phyloP scores from a whole-genome alignment of 31 red algal genomes.

The Endocladia muricata region DNA sequence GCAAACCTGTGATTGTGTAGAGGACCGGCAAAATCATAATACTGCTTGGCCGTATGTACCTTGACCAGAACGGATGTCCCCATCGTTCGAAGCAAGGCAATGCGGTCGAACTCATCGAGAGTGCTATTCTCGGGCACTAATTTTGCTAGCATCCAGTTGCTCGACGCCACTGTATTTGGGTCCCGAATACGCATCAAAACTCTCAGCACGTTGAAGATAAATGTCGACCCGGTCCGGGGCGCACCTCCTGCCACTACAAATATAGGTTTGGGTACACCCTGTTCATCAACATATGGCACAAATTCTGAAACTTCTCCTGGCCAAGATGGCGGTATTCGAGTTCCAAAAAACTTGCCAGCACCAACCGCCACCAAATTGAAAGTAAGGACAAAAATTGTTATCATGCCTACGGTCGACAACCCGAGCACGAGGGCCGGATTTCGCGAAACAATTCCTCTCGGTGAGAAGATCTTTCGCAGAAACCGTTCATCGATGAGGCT shows the following conservation, averaged over 20 bases:
- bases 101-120: conserved; percentile 14
- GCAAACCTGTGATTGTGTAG: conserved; percentile 24
- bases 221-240: conserved; percentile 64
- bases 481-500: neutral
- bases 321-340: conserved; percentile 37
- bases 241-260: conserved; percentile 56
- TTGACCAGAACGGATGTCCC: conserved; percentile 54
- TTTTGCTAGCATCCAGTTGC: conserved; percentile 63
- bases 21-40: conserved; percentile 41
- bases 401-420: neutral
- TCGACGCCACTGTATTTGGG: conserved; percentile 59
- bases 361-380: conserved; percentile 17
- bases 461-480: neutral
- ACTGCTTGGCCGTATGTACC: conserved; percentile 44
- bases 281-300: conserved; percentile 36
- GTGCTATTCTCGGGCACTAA: conserved; percentile 27
- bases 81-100: conserved; percentile 39
- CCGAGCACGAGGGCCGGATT: neutral
- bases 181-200: conserved; percentile 66
- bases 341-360: conserved; percentile 29
- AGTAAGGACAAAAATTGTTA: neutral
- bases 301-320: conserved; percentile 38
- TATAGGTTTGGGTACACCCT: conserved; percentile 32
- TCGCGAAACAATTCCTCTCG: neutral
- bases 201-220: conserved; percentile 64